Evolutionary conservation across 345 rosid species (phyloP), one percentile per base, ranked within the genome.

Genomic region (Cardamine resedifolia): DNA sequence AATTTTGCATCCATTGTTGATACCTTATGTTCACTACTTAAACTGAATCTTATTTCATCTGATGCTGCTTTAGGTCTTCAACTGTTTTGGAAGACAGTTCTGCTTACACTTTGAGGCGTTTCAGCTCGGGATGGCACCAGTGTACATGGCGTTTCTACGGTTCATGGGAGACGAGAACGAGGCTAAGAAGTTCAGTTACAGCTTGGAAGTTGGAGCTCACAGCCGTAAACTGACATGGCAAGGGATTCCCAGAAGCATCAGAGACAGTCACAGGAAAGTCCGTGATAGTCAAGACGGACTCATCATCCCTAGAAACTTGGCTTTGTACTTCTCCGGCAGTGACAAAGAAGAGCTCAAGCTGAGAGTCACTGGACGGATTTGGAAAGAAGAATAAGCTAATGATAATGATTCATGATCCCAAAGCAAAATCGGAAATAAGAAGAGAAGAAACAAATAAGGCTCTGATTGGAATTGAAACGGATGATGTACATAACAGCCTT

Each of bases 61-160:
- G 44, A 33, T 20, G 14, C 3, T 45, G 16, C n/a, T 64, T 47
- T 79, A 90, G 96, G 96, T 92, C 26, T 92, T 93, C 80, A 89
- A 87, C 82, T 90, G 98, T 78, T 90, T 85, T n/a, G 96, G 97
- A 50, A 84, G 88, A 66, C 93, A 90, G 44, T 93, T 93, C 81
- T 93, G 97, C 76, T 84, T 93, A 61, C 97, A 93, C 79, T 93
- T 93, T 52, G 98, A 93, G 85, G 98, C 96, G 8, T 90, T 93
- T 77, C 96, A 87, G 82, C 80, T 90, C 3, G 97, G 94, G 43
- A 77, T 77, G 81, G 85, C 92, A 23, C 96, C 91, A 7, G 96
- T 93, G 12, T 92, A 90, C 79, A 92, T 92, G 89, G 93, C 98
- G 36, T 92, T 92, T 74, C 58, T 92, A 58, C 81, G 96, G 33